Evolutionary conservation across 176 grass and related monocot genomes (phyloP).

Genomic region (Oryza coarctata): DNA sequence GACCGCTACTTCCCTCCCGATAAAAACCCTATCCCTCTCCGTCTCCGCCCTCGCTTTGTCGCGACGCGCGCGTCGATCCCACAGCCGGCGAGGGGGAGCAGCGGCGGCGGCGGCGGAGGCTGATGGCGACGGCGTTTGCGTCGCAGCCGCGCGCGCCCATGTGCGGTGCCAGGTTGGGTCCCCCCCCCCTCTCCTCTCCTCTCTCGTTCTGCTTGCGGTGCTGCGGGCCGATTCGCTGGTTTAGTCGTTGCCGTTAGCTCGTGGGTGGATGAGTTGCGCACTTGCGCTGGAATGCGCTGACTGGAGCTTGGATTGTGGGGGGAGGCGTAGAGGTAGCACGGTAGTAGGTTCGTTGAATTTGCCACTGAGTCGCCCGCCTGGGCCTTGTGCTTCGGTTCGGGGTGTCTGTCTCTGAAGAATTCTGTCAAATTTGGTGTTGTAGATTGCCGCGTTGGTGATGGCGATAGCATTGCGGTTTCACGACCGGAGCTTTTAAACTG

Average conservation of each 20-base stretch:
- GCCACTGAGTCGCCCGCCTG: not conserved
- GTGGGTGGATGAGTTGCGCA: not conserved
- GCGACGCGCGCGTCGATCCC: not conserved
- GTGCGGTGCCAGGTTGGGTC: conserved; percentile 38
- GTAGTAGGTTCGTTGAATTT: not conserved
- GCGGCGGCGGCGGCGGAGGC: not conserved
- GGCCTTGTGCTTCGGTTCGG: not conserved
- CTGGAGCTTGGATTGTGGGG: not conserved
- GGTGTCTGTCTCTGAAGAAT: not conserved
- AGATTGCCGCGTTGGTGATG: not conserved
- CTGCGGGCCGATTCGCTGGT: not conserved
- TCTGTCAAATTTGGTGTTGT: not conserved
- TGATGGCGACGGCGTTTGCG: conserved; percentile 48
- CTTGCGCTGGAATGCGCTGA: conserved; percentile 16
- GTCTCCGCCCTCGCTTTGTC: not conserved
- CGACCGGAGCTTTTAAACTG: not conserved
- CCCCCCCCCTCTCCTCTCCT: not conserved
- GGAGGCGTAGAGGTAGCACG: not conserved
- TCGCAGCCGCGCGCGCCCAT: conserved; percentile 43
- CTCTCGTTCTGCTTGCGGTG: not conserved
- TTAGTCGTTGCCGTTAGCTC: conserved; percentile 9
- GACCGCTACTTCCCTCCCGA: conserved; percentile 47
- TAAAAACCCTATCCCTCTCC: conserved; percentile 57
- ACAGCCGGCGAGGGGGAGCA: not conserved
- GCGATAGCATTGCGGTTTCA: conserved; percentile 23